A percentile compares a stretch with the other conserved stretches of the same genome.
Conservation (phyloP, 192 early-diverging fungal genomes). For the Linnemannia zychae region DNA sequence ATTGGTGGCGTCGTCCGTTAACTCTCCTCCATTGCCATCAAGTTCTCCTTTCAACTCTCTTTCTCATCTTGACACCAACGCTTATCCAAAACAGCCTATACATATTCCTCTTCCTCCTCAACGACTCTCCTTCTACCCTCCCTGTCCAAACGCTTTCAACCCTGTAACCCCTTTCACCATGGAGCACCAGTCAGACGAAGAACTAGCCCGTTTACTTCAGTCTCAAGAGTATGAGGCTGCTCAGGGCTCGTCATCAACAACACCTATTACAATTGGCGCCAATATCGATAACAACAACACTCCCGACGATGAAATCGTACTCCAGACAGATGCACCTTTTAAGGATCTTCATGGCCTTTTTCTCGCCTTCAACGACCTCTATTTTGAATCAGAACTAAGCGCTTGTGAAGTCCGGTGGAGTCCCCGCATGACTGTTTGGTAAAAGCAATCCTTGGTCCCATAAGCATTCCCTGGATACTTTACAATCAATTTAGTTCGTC, state of each 20-base stretch:
- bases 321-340: constrained; percentile 27
- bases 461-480: background rate
- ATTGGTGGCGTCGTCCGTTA: background rate
- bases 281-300: background rate
- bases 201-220: constrained; percentile 34
- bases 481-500: background rate
- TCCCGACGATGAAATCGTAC: background rate
- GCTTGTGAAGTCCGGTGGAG: constrained; percentile 72
- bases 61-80: background rate
- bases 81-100: background rate
- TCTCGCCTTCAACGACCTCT: constrained; percentile 66
- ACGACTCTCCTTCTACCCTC: background rate
- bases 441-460: background rate
- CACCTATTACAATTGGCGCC: background rate
- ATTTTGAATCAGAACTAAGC: constrained; percentile 65
- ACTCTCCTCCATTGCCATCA: background rate
- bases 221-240: constrained; percentile 31
- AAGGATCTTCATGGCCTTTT: constrained; percentile 70
- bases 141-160: background rate
- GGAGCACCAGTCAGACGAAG: constrained; percentile 34
- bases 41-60: background rate
- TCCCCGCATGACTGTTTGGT: constrained; percentile 66
- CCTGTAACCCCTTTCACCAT: background rate
- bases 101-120: background rate
- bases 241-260: background rate